Evolutionary conservation across 108 stramenopile species (phyloP).

Genomic region (Asterionellopsis glacialis): DNA sequence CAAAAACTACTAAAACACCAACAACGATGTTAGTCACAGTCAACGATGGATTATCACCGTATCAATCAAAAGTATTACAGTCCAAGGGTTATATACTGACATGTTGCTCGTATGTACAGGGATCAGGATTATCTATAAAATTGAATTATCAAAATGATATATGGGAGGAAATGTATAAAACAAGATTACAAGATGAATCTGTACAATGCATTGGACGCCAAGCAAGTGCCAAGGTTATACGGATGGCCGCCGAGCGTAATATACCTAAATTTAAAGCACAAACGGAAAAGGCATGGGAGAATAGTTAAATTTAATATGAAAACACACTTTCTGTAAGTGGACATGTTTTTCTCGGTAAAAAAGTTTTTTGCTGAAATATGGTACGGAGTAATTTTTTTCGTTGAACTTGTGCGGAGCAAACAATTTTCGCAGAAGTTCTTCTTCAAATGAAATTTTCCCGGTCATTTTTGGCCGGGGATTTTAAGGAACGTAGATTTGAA

Average conservation of each 20-base stretch:
- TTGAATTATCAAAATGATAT: slow-evolving; percentile 43
- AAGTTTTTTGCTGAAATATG: too few species aligned
- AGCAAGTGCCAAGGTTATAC: slow-evolving; percentile 34
- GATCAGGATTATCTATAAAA: slow-evolving; percentile 47
- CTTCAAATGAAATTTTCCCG: too few species aligned
- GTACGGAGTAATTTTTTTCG: too few species aligned
- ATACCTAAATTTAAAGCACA: slow-evolving; percentile 8
- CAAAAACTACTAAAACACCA: too few species aligned
- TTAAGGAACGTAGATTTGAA: too few species aligned
- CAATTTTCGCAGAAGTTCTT: too few species aligned
- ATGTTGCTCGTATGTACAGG: slow-evolving; percentile 50
- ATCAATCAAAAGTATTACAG: slow-evolving; percentile 26
- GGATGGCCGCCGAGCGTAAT: slow-evolving; percentile 30
- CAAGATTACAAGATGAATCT: slow-evolving; percentile 31
- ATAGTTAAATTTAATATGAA: not conserved
- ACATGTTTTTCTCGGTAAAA: too few species aligned
- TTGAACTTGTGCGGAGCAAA: too few species aligned
- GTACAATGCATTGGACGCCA: slow-evolving; percentile 26
- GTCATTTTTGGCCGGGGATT: too few species aligned
- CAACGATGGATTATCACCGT: slow-evolving; percentile 59
- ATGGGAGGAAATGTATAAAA: slow-evolving; percentile 53
- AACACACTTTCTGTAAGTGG: too few species aligned
- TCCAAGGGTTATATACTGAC: slow-evolving; percentile 50
- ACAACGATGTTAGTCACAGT: slow-evolving; percentile 16
- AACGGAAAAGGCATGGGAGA: slow-evolving; percentile 16